Base-by-base conservation (phyloP, 495 filamentous ascomycete genomes). In the Penicillium diatomitis region DNA sequence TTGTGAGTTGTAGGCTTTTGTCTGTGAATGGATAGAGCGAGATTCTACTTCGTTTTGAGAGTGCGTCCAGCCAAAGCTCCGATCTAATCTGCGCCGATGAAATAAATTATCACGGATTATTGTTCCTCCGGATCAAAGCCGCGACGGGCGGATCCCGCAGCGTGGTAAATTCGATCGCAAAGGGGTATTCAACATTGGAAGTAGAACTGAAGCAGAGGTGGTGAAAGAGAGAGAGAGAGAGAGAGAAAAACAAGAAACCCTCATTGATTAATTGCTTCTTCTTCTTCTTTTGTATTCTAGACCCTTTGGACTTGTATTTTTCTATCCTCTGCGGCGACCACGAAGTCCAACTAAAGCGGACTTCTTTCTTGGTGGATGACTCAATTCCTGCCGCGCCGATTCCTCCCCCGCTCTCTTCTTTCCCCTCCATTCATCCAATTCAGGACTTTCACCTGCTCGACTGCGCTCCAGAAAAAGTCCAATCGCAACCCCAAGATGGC, bases 401-500 rank as follows among this genome's bases (percentile, higher is more conserved):
- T 63, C 52, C 55, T 63, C 52, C 57, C 60, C 60, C 60, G 60
- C 60, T 58, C 53, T 65, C 59, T 67, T 65, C 57, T 62, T 60
- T 63, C 64, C 62, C 64, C 65, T 59, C 66, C 63, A 48, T 51
- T 50, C 53, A 38, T 44, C 28, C 54, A 55, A 44, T 51, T 53
- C 38, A 61, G 57, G 60, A 50, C 50, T 51, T 63, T 61, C 50
- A 58, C 60, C 46, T 55, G 38, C 32, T 52, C 47, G 44, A 44
- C 50, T 41, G 53, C 52, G 49, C 57, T 56, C 52, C 54, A 52
- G 48, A 63, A 61, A 58, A 43, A 55, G 41, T 55, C 54, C 48
- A 64, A 54, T 50, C 53, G 62, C 52, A 67, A 65, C 49, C 48
- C 61, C 46, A 69, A 53, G 51, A 81, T 81, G 79, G 75, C 82